Percentiles rank a stretch among this genome's conserved stretches.
phyloP scores from a whole-genome alignment of 495 filamentous ascomycete genomes.

The Aspergillus conjunctus region DNA sequence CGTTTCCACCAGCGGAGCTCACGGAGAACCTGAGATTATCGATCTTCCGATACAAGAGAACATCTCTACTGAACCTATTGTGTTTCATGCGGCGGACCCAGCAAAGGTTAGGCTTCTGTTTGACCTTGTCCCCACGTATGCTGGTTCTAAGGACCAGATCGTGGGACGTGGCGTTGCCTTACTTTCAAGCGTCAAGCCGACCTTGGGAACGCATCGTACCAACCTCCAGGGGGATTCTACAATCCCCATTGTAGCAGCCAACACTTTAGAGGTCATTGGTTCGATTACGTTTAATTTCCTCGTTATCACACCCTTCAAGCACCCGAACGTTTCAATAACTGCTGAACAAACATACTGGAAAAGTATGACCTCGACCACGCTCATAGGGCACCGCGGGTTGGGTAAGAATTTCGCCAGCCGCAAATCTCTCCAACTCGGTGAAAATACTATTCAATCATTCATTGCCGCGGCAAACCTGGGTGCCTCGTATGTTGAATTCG shows the following conservation, averaged over 20 bases:
- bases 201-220: slow-evolving; percentile 76
- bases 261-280: slow-evolving; percentile 86
- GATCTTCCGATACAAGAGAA: slow-evolving; percentile 94
- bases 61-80: slow-evolving; percentile 87
- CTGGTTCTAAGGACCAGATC: slow-evolving; percentile 82
- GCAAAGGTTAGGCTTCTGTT: slow-evolving; percentile 87
- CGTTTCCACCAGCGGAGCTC: slow-evolving; percentile 84
- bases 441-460: slow-evolving; percentile 94
- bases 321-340: slow-evolving; percentile 89
- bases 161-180: slow-evolving; percentile 92
- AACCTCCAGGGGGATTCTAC: slow-evolving; percentile 91
- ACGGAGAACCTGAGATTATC: slow-evolving; percentile 82
- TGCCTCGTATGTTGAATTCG: slow-evolving; percentile 88
- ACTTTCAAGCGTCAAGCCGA: slow-evolving; percentile 79
- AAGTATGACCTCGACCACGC: slow-evolving; percentile 75
- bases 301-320: slow-evolving; percentile 90
- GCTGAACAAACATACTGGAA: slow-evolving; percentile 96
- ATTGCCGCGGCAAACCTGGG: slow-evolving; percentile 94
- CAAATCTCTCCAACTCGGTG: slow-evolving; percentile 87
- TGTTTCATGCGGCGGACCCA: slow-evolving; percentile 77
- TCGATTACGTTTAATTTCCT: slow-evolving; percentile 95
- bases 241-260: slow-evolving; percentile 82
- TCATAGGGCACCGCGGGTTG: slow-evolving; percentile 90
- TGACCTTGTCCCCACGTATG: slow-evolving; percentile 96
- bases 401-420: slow-evolving; percentile 86